A percentile compares a stretch with the other conserved stretches of the same genome.
Evolutionary conservation across 257 asterid genomes (phyloP).

Genomic region (Mentha longifolia): DNA sequence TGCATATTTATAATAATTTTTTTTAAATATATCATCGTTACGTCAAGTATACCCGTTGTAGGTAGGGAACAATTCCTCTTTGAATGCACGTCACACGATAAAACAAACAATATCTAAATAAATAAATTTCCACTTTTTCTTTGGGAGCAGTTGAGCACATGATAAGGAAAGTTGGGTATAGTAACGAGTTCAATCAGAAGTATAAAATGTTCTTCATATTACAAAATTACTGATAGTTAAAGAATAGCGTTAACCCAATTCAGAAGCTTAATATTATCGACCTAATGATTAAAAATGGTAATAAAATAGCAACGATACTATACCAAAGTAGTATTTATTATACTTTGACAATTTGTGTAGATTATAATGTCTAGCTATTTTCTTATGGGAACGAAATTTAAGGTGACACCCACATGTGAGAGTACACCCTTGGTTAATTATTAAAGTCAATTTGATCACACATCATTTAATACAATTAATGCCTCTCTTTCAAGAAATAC

Average conservation of each 20-base stretch:
- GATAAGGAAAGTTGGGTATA: neutral
- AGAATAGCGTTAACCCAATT: slow-evolving; percentile 11
- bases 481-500: neutral
- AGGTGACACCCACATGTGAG: slow-evolving; percentile 37
- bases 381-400: slow-evolving; percentile 25
- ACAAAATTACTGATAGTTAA: neutral
- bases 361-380: neutral
- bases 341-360: neutral
- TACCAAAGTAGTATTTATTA: neutral
- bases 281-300: neutral
- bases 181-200: neutral
- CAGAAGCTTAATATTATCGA: neutral
- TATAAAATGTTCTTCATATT: no score
- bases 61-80: no score
- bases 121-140: neutral
- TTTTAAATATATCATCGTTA: no score
- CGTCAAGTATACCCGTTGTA: no score
- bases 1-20: no score
- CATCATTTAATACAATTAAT: slow-evolving; percentile 27
- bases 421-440: slow-evolving; percentile 2
- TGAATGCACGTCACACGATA: no score
- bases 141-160: neutral
- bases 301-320: slow-evolving; percentile 4
- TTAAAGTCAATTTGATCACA: slow-evolving; percentile 39
- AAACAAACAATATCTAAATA: no score